Percentiles rank a stretch among this genome's conserved stretches.
Evolutionary conservation across 345 rosid genomes (phyloP).

Genomic region (Aquilaria malaccensis): DNA sequence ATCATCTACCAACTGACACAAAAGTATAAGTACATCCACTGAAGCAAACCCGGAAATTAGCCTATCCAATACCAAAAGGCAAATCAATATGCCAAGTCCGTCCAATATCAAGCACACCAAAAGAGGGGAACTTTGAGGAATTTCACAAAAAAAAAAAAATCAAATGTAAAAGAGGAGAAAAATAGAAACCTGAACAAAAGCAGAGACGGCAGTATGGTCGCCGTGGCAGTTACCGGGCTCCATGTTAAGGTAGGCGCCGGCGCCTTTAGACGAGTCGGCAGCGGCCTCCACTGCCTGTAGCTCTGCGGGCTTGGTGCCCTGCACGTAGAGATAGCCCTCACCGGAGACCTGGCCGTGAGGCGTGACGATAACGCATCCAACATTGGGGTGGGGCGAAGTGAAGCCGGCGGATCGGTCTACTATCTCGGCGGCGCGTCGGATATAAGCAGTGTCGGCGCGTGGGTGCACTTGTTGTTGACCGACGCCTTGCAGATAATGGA

Average conservation of each 20-base stretch:
- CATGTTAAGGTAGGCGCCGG: slow-evolving; percentile 76
- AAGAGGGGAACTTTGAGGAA: background rate
- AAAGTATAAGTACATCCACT: background rate
- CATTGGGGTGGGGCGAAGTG: slow-evolving; percentile 89
- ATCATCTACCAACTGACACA: slow-evolving; percentile 11
- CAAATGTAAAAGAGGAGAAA: background rate
- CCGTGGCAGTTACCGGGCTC: slow-evolving; percentile 97
- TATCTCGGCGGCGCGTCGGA: slow-evolving; percentile 59
- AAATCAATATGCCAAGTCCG: background rate
- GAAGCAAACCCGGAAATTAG: too few relatives aligned
- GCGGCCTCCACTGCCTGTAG: slow-evolving; percentile 66
- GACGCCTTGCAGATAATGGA: slow-evolving; percentile 31
- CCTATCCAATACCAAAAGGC: background rate
- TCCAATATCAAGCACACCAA: background rate
- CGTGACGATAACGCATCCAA: slow-evolving; percentile 72
- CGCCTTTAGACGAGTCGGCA: slow-evolving; percentile 44
- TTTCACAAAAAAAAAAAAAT: background rate
- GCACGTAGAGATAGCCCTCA: slow-evolving; percentile 78
- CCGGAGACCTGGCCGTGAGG: slow-evolving; percentile 52
- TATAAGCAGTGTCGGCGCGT: slow-evolving; percentile 37
- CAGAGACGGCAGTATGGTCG: slow-evolving; percentile 70
- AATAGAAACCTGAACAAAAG: slow-evolving; percentile 67
- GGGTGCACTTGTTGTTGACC: slow-evolving; percentile 17
- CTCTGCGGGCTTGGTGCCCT: slow-evolving; percentile 87
- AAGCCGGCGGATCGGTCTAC: slow-evolving; percentile 76